These are phyloP conservation scores for Adansonia digitata DNA, from an alignment of 345 rosid genomes.

Conservation along the genomic window DNA sequence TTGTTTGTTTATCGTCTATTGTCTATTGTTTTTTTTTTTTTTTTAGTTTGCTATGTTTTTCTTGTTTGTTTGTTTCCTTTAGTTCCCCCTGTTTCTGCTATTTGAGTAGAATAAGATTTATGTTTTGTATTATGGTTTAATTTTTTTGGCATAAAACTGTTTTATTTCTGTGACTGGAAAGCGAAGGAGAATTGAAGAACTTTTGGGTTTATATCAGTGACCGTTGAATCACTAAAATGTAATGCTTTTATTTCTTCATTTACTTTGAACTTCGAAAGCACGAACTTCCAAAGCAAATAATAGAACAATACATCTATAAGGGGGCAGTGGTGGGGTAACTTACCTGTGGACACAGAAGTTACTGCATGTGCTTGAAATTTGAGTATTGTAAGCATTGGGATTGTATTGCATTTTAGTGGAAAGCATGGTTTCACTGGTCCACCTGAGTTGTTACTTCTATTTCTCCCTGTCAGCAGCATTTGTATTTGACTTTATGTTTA, in stretches of 20 bases:
- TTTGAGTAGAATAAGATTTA: neutral
- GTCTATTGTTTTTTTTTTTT: neutral
- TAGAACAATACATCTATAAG: neutral
- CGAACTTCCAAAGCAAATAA: neutral
- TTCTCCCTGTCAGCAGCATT: neutral
- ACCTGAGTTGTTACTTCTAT: neutral
- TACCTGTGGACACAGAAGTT: neutral
- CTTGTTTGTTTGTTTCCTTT: neutral
- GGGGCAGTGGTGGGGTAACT: no score
- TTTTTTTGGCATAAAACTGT: neutral
- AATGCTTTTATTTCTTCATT: neutral
- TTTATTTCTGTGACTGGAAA: neutral
- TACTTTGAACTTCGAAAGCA: neutral
- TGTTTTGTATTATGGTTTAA: neutral
- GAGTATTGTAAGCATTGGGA: neutral
- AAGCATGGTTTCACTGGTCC: neutral
- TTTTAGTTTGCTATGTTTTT: neutral
- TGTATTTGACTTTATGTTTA: neutral
- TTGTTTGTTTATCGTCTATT: neutral
- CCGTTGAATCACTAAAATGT: neutral
- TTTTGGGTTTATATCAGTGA: neutral
- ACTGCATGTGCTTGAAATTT: neutral
- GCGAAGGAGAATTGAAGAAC: neutral
- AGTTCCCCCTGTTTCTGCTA: neutral
- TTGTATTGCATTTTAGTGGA: neutral